A percentile compares a stretch with the other conserved stretches of the same genome.
Evolutionary conservation across 805 yeast genomes (phyloP).

Genomic region (Komagataella ulmi): DNA sequence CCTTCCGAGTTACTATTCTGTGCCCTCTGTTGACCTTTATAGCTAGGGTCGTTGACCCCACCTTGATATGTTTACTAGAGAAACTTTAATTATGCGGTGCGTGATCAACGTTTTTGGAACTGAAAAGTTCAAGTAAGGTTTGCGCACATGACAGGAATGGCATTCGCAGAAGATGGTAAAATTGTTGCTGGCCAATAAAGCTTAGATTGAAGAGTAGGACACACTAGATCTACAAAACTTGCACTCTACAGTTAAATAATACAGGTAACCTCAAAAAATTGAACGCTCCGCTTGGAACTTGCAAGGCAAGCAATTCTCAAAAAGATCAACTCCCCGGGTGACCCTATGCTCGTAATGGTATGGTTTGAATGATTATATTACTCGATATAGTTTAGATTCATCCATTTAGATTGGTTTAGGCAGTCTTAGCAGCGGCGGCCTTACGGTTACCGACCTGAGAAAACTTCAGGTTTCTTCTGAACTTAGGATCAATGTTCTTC

Average conservation of each 20-base stretch:
- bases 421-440: conserved; percentile 49
- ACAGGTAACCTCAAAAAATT: background rate
- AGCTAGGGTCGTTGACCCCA: background rate
- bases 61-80: background rate
- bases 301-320: background rate
- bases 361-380: background rate
- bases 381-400: background rate
- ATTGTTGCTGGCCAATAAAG: background rate
- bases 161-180: background rate
- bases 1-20: background rate
- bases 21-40: background rate
- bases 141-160: background rate
- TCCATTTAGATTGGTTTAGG: background rate
- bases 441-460: conserved; percentile 97
- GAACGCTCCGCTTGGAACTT: background rate
- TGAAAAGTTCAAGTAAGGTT: background rate
- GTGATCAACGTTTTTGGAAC: background rate
- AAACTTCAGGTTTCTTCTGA: conserved; percentile 98
- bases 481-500: conserved; percentile 98
- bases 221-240: background rate
- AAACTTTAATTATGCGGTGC: background rate
- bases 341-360: background rate
- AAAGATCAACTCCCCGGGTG: background rate
- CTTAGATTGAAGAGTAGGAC: background rate
- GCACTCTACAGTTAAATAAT: background rate